Conservation (phyloP, 805 yeast genomes). For the Suhomyces emberorum region DNA sequence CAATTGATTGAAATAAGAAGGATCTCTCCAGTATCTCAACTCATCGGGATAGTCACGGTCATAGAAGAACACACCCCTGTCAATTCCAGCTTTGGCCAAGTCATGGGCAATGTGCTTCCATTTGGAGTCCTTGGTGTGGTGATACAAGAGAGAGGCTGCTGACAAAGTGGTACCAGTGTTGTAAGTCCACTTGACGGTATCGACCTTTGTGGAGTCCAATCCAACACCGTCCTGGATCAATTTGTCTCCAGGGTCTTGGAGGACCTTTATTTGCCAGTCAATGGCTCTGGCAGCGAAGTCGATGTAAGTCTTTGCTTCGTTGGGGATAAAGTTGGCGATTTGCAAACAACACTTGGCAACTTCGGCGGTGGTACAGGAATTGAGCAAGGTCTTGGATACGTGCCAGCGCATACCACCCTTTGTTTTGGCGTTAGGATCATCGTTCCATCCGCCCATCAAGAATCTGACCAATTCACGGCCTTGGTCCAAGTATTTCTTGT, state of each 20-base stretch:
- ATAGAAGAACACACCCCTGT: conserved; percentile 53
- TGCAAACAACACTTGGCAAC: conserved; percentile 60
- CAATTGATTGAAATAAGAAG: conserved; percentile 60
- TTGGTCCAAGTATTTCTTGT: conserved; percentile 48
- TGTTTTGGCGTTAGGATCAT: conserved; percentile 36
- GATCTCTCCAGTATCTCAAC: conserved; percentile 62
- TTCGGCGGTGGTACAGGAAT: conserved; percentile 67
- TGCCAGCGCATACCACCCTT: conserved; percentile 73
- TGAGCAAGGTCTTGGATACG: conserved; percentile 52
- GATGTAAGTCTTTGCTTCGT: conserved; percentile 44
- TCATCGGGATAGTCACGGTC: conserved; percentile 59
- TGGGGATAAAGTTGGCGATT: conserved; percentile 50
- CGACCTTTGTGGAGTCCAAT: conserved; percentile 39
- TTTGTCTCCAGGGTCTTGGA: conserved; percentile 53
- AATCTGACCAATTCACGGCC: conserved; percentile 59
- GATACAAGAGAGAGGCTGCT: conserved; percentile 49
- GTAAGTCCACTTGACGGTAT: conserved; percentile 60
- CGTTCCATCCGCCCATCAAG: conserved; percentile 63
- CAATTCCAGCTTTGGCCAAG: conserved; percentile 58
- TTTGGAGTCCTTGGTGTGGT: conserved; percentile 46
- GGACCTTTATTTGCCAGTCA: conserved; percentile 51
- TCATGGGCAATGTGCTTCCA: conserved; percentile 47
- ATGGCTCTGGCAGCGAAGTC: conserved; percentile 59
- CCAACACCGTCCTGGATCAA: conserved; percentile 62
- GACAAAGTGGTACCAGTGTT: conserved; percentile 65